phyloP scores from a whole-genome alignment of 805 yeast genomes.

The Starmerella floris region DNA sequence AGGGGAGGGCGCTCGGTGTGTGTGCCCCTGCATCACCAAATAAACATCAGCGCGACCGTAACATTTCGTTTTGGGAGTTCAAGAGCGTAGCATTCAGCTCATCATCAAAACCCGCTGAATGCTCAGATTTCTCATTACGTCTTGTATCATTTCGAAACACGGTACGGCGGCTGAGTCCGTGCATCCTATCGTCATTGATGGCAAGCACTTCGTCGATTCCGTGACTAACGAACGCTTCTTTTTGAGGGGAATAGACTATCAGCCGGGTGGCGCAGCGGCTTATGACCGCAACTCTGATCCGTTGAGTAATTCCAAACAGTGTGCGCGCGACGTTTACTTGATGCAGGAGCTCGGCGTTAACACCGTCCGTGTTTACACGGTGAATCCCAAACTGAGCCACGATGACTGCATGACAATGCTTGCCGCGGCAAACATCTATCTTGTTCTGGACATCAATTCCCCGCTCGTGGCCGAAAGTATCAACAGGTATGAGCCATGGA shows the following conservation, averaged over 20 bases:
- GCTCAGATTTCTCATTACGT: too few species aligned
- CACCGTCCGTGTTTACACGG: slow-evolving; percentile 75
- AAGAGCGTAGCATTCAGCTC: too few species aligned
- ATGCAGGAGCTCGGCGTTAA: slow-evolving; percentile 79
- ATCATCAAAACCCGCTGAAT: too few species aligned
- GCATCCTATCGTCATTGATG: slow-evolving; percentile 57
- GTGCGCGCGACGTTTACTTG: slow-evolving; percentile 69
- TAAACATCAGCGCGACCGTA: too few species aligned
- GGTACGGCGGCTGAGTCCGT: too few species aligned
- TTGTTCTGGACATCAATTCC: slow-evolving; percentile 82
- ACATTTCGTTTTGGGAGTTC: too few species aligned
- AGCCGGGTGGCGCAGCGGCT: slow-evolving; percentile 89
- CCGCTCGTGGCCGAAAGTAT: slow-evolving; percentile 67
- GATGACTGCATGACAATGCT: slow-evolving; percentile 82
- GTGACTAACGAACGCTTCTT: slow-evolving; percentile 60
- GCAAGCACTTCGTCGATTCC: slow-evolving; percentile 62
- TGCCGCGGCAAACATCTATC: slow-evolving; percentile 85
- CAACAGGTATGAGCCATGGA: slow-evolving; percentile 90
- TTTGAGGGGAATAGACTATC: slow-evolving; percentile 83
- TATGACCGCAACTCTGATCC: slow-evolving; percentile 49
- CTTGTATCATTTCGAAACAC: too few species aligned
- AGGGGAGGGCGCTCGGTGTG: too few species aligned
- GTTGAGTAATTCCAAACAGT: slow-evolving; percentile 51
- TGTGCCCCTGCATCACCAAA: too few species aligned
- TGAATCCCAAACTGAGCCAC: slow-evolving; percentile 71